Base-by-base conservation (phyloP, 495 filamentous ascomycete species). In the Neurospora sp. region DNA sequence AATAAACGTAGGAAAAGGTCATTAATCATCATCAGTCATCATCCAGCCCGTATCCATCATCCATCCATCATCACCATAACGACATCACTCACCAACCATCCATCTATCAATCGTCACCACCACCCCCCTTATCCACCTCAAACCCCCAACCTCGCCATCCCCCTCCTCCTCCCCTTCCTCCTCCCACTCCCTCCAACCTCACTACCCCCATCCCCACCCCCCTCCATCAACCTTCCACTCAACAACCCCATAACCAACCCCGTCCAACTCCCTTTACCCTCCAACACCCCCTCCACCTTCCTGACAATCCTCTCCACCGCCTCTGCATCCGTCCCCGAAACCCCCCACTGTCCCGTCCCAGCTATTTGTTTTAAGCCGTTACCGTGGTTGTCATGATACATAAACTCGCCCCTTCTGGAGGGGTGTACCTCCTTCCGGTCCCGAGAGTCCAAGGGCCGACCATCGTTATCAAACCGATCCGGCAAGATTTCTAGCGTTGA, bases 391-490 rank as follows among this genome's bases (percentile, higher is more conserved):
- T 74, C 72, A 3, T 72, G 77, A 69, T 82, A 80, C 35, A 78
- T 75, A 70, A 83, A 83, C 23, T 80, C 76, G 10, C 80, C 80
- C 11, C 69, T 69, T 9, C 80, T 71, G 8, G 70, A 73, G 37
- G 35, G 7, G 70, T 79, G 75, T 69, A 72, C 4, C 41, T 54
- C 4, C 41, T 54, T 11, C 4, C 35, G n/a, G 1, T 49, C 35
- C 3, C 54, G 7, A 0, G 71, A 39, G 40, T 83, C 79, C 8
- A 88, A 71, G 1, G 85, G 88, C 27, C 84, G 82, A 2, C 92
- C 91, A 4, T 90, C 81, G 8, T 81, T 75, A 74, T 93, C 91
- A 74, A 94, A 93, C 0, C 92, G 86, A 60, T 89, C 86, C 0
- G 92, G 92, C 0, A 94, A 76, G 8, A 82, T 76, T 44, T 87